These are phyloP conservation scores for Diplosphaera chodatii DNA, from an alignment of 139 green algal species.

Conservation along the genomic window DNA sequence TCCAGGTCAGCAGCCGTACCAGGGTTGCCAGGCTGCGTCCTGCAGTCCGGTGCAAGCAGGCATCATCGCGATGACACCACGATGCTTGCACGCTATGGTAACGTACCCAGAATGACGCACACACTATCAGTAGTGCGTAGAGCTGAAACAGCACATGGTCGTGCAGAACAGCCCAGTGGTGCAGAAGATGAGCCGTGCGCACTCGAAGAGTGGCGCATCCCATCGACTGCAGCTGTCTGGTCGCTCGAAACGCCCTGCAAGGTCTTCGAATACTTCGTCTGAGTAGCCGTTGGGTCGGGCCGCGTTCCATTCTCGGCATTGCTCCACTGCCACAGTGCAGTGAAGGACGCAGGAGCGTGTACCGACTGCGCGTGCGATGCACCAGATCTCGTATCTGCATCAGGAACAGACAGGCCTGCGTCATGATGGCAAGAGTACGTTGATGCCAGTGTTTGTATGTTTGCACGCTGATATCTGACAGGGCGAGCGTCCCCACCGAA, in stretches of 20 bases:
- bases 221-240: constrained; percentile 70
- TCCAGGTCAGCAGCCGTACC: neutral
- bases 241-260: constrained; percentile 75
- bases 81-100: no score
- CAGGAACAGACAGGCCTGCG: no score
- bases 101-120: no score
- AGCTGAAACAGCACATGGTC: no score
- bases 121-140: no score
- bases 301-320: constrained; percentile 63
- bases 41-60: no score
- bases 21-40: neutral
- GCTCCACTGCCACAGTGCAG: constrained; percentile 51
- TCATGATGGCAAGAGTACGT: no score
- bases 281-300: constrained; percentile 22
- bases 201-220: constrained; percentile 6
- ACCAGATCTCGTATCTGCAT: constrained; percentile 89
- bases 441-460: no score
- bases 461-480: no score
- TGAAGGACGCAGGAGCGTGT: constrained; percentile 86
- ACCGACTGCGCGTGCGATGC: constrained; percentile 67
- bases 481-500: constrained; percentile 19
- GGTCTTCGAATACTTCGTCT: constrained; percentile 65
- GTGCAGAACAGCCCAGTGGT: no score
- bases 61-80: no score
- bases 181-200: no score